Percentiles rank a stretch among this genome's conserved stretches.
Conservation (phyloP, 2,329 filamentous ascomycete species). For the Didymella pomorum region DNA sequence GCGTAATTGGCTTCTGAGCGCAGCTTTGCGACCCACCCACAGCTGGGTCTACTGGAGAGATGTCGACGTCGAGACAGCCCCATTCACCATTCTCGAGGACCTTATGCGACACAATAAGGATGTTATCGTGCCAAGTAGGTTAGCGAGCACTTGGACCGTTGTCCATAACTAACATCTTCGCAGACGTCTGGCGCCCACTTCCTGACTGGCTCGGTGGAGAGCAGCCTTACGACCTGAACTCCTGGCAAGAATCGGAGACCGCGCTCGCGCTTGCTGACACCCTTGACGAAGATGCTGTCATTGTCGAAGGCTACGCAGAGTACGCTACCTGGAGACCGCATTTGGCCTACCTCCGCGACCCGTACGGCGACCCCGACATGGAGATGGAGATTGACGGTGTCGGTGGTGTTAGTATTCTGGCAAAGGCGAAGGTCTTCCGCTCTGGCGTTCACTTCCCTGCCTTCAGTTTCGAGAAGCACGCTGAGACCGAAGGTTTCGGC, state of each 20-base stretch:
- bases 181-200: slow-evolving; percentile 93
- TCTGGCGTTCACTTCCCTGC: slow-evolving; percentile 96
- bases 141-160: background rate
- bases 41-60: slow-evolving; percentile 99
- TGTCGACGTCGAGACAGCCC: slow-evolving; percentile 96
- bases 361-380: slow-evolving; percentile 97
- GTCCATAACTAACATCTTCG: slow-evolving; percentile 27
- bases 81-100: slow-evolving; percentile 95
- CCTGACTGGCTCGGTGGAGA: slow-evolving; percentile 99
- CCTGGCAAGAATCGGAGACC: slow-evolving; percentile 99
- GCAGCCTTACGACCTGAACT: slow-evolving; percentile 97
- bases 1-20: slow-evolving; percentile 94
- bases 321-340: slow-evolving; percentile 98
- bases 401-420: slow-evolving; percentile 94
- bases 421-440: slow-evolving; percentile 94
- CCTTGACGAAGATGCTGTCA: slow-evolving; percentile 96
- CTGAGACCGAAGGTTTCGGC: slow-evolving; percentile 97
- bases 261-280: slow-evolving; percentile 92
- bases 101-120: slow-evolving; percentile 99
- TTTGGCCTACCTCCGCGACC: slow-evolving; percentile 93
- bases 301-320: slow-evolving; percentile 98
- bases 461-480: slow-evolving; percentile 98
- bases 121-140: slow-evolving; percentile 95
- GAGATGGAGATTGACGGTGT: slow-evolving; percentile 99
- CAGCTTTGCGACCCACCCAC: slow-evolving; percentile 90